Evolutionary conservation across 2,329 filamentous ascomycete species (phyloP).

Genomic region (Metarhizium sp.): DNA sequence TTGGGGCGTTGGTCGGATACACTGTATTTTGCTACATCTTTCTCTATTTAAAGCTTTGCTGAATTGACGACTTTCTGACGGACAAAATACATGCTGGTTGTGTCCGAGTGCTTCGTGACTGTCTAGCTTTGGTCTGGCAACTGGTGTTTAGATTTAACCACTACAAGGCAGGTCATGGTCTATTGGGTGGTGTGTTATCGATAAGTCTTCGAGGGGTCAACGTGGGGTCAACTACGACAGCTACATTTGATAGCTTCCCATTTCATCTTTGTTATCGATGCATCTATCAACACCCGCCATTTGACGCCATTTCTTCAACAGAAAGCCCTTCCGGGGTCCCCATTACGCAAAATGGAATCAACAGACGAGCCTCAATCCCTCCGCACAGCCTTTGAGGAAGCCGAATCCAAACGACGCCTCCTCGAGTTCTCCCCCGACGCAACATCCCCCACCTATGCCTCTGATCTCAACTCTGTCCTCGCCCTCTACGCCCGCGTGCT

Average conservation of each 20-base stretch:
- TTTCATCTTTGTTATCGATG: not conserved
- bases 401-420: slow-evolving; percentile 40
- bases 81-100: not conserved
- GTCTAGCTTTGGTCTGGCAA: too few relatives aligned
- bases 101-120: not conserved
- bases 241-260: too few relatives aligned
- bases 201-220: not conserved
- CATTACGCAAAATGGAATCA: slow-evolving; percentile 2
- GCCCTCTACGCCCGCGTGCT: slow-evolving; percentile 65
- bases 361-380: slow-evolving; percentile 39
- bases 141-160: too few relatives aligned
- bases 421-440: slow-evolving; percentile 57
- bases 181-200: not conserved
- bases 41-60: not conserved
- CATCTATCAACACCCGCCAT: not conserved
- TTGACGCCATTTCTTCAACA: not conserved
- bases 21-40: not conserved
- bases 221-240: too few relatives aligned
- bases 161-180: too few relatives aligned
- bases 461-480: slow-evolving; percentile 58
- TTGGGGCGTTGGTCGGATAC: slow-evolving; percentile 1
- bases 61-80: not conserved
- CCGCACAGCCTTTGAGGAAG: slow-evolving; percentile 37
- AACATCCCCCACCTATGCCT: slow-evolving; percentile 56
- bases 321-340: not conserved